Conservation (phyloP, 2,329 filamentous ascomycete genomes). For the Xylariales sp. region DNA sequence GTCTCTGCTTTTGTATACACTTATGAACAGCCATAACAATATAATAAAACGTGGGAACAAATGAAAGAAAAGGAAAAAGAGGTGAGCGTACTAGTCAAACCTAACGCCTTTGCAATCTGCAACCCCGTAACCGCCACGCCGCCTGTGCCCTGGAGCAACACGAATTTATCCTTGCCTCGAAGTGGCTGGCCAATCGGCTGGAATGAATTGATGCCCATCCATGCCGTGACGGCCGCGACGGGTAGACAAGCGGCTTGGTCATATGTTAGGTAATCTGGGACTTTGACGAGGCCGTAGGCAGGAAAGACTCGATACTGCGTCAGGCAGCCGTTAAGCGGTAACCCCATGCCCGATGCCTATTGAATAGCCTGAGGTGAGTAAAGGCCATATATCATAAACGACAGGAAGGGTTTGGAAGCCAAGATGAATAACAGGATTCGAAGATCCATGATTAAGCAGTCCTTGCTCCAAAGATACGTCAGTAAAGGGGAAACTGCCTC, state of each 20-base stretch:
- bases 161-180: conserved; percentile 57
- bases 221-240: conserved; percentile 71
- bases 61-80: neutral
- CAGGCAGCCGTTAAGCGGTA: conserved; percentile 69
- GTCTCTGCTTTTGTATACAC: neutral
- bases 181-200: conserved; percentile 62
- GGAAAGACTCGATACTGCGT: conserved; percentile 70
- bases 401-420: neutral
- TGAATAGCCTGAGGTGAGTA: neutral
- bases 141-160: conserved; percentile 66
- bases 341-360: conserved; percentile 64
- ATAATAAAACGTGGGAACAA: neutral
- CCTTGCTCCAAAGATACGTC: neutral
- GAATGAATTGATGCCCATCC: conserved; percentile 73
- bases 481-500: neutral
- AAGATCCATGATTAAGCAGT: neutral
- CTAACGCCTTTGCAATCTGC: conserved; percentile 65
- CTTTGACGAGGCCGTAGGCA: conserved; percentile 64
- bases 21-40: neutral
- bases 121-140: conserved; percentile 64
- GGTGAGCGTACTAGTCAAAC: conserved; percentile 56
- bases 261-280: conserved; percentile 66
- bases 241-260: conserved; percentile 71
- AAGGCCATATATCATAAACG: neutral
- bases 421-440: neutral